These are phyloP conservation scores for Fusarium scirpi DNA, from an alignment of 2,329 filamentous ascomycete species.

Conservation along the genomic window DNA sequence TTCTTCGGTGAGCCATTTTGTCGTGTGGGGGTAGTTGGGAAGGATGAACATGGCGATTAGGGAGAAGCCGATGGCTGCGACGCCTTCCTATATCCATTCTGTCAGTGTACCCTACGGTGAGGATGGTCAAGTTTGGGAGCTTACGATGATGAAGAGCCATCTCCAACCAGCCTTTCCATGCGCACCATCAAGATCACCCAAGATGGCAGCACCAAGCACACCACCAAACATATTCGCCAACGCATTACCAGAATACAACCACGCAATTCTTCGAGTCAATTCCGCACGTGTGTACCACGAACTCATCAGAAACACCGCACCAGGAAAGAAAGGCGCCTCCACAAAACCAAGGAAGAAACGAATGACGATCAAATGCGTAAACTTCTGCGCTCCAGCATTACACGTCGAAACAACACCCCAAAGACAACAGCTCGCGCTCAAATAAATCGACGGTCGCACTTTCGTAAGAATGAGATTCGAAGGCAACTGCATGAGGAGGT, in stretches of 20 bases:
- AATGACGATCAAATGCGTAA: constrained; percentile 57
- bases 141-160: constrained; percentile 73
- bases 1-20: constrained; percentile 63
- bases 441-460: constrained; percentile 65
- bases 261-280: constrained; percentile 69
- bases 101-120: background rate
- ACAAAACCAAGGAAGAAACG: constrained; percentile 59
- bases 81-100: constrained; percentile 48
- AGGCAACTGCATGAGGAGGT: constrained; percentile 71
- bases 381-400: constrained; percentile 60
- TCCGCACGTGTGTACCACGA: constrained; percentile 60
- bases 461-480: constrained; percentile 69
- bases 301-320: constrained; percentile 60
- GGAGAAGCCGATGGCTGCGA: constrained; percentile 55
- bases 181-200: constrained; percentile 58
- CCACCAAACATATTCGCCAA: constrained; percentile 65
- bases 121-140: background rate
- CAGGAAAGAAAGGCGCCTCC: constrained; percentile 65
- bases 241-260: constrained; percentile 68
- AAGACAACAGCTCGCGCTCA: constrained; percentile 60
- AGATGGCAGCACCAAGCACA: constrained; percentile 62
- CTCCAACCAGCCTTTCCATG: constrained; percentile 71
- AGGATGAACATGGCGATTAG: constrained; percentile 54
- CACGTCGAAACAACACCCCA: constrained; percentile 57
- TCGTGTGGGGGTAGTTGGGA: constrained; percentile 66